phyloP scores from a whole-genome alignment of 257 asterid genomes.

The Nicotiana otophora region DNA sequence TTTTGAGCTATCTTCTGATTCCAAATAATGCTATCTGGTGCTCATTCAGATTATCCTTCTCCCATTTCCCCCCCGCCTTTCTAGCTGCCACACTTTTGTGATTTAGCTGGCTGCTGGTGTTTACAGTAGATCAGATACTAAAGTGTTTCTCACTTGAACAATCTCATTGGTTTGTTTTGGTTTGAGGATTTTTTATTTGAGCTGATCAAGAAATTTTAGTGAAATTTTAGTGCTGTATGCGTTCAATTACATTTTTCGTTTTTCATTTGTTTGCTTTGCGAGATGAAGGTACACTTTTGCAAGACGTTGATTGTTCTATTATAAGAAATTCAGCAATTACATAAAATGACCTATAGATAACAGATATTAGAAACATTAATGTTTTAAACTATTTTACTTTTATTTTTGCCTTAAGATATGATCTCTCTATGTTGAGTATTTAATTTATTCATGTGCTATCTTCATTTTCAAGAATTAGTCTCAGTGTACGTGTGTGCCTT shows the following conservation, averaged over 20 bases:
- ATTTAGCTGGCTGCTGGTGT: constrained; percentile 3
- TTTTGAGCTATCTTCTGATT: not conserved
- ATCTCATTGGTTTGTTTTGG: not conserved
- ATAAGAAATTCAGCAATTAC: too few species aligned
- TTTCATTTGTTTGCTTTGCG: not conserved
- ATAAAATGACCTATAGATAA: too few species aligned
- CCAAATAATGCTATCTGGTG: constrained; percentile 2
- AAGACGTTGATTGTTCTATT: too few species aligned
- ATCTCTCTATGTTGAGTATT: too few species aligned
- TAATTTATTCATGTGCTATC: too few species aligned
- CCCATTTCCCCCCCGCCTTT: not conserved
- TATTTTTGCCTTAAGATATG: too few species aligned
- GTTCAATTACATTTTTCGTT: not conserved
- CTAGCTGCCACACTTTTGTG: not conserved
- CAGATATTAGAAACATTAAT: too few species aligned
- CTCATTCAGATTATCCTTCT: not conserved
- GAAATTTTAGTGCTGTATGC: not conserved
- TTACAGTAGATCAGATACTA: not conserved
- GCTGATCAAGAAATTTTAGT: not conserved
- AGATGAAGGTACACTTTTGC: not conserved
- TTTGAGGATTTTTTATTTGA: not conserved
- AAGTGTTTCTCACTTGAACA: not conserved
- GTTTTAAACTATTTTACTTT: too few species aligned
- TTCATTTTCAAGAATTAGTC: too few species aligned
- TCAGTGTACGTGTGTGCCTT: too few species aligned